Evolutionary conservation across 2,329 filamentous ascomycete genomes (phyloP), one percentile per base, ranked within the genome.

Genomic region (Fusarium sp.): DNA sequence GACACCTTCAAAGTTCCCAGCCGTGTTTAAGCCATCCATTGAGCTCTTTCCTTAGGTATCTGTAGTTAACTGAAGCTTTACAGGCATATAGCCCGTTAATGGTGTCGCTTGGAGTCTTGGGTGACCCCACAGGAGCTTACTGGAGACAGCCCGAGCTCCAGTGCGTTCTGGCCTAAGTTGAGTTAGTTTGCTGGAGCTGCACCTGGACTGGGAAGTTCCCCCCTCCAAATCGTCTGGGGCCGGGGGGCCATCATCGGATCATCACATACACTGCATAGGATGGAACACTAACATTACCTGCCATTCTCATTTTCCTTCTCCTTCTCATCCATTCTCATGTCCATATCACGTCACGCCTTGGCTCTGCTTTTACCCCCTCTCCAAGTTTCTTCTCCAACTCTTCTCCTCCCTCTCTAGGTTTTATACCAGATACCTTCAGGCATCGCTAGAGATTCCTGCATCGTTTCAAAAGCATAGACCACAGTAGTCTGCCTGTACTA

Each of bases 71-170:
- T 51, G 54, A 67, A 67, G 57, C 46, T 55, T 59, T 72, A 51
- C 56, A 68, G 66, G 63, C 56, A 58, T 44, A 43, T 29, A 38
- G 34, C 34, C 34, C 18, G 58, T 63, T 52, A 53, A 38, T 11
- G 64, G 34, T 40, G 46, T 9, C 32, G 16, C 32, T 38, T 9
- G 32, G 16, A 18, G 32, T 44, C 42, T 60, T 51, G 20, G 44
- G 45, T 24, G 51, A 62, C 59, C 59, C 72, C 69, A 74, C 72
- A 73, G 46, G 57, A 74, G 72, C 72, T 71, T 42, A 24, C 50
- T 11, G 14, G 50, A n/a, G 32, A 16, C 16, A 30, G 30, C 27
- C 47, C 47, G 18, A 51, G 50, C 34, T 52, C 50, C 50, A 52
- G 18, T 52, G 34, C 24, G 43, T 32, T 34, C 52, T 61, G 45